These are phyloP conservation scores for Teratosphaeria viscida DNA, from an alignment of 2,329 filamentous ascomycete genomes.

Conservation along the genomic window DNA sequence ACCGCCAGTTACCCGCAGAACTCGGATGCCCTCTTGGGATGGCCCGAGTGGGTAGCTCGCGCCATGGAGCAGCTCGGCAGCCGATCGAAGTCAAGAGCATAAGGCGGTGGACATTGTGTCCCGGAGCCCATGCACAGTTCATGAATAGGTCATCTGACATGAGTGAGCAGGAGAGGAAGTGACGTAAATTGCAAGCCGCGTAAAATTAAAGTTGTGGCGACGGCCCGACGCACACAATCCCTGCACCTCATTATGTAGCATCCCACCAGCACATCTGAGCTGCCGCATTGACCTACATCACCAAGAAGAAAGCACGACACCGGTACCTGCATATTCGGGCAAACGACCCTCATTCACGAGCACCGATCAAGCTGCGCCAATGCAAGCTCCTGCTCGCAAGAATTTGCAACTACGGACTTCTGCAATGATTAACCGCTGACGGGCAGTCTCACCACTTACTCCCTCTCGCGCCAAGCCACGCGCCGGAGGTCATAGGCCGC, in stretches of 20 bases:
- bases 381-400: constrained; percentile 23
- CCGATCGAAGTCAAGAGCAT: neutral
- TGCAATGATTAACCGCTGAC: constrained; percentile 28
- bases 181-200: neutral
- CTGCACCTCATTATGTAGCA: neutral
- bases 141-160: neutral
- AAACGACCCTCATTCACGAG: neutral
- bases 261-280: neutral
- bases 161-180: neutral
- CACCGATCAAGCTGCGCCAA: constrained; percentile 14
- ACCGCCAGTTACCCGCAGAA: neutral
- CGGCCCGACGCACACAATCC: neutral
- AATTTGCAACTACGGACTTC: constrained; percentile 19
- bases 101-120: neutral
- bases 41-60: neutral
- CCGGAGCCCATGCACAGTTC: neutral
- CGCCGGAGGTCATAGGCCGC: constrained; percentile 20
- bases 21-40: neutral
- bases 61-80: neutral
- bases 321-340: neutral
- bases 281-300: neutral
- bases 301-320: neutral
- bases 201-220: neutral
- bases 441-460: constrained; percentile 9
- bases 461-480: constrained; percentile 13